Evolutionary conservation across 345 rosid genomes (phyloP), one percentile per base, ranked within the genome.

Genomic region (Corchorus capsularis): DNA sequence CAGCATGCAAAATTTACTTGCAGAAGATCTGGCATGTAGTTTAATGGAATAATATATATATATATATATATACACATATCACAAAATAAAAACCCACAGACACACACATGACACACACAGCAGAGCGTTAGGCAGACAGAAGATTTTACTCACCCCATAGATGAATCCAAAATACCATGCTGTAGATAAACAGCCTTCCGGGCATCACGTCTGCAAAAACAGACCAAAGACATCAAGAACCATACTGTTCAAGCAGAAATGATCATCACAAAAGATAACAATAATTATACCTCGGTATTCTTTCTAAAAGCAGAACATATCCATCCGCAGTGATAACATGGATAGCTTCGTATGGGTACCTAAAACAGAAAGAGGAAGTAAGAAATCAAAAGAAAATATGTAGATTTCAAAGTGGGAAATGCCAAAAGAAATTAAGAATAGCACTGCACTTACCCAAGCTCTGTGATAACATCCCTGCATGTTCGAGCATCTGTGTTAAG

Each of bases 321-420:
- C 99, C 99, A 85, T 96, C 99, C 47, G 89, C 85, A 52, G 99
- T 96, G 70, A 85, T 80, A 74, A 96, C 99, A 72, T 75, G 94
- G 73, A 96, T 92, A 54, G 98, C 98, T 88, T 96, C 98, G 57
- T 89, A 93, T 47, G 98, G 98, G 78, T 96, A 96, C 86, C 99
- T 92, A 82, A 72, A 54, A 76, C 62, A 81, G 41, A 54, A 27
- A 76, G 74, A 82, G 34, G 20, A 4, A 46, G 8, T 77, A n/a
- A 75, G 59, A 77, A 77, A 47, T 43, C 22, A 52, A 27, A 43
- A 52, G 6, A 63, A 41, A 16, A 62, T 32, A 37, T 19, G 60
- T 34, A 74, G 43, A 53, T 12, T 32, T 60, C 49, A 19, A 22
- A 15, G 69, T 27, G 60, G 69, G 2, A 62, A 52, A 63, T 7